Base-by-base conservation (phyloP, 2,329 filamentous ascomycete genomes). In the Aspergillus puulaauensis region DNA sequence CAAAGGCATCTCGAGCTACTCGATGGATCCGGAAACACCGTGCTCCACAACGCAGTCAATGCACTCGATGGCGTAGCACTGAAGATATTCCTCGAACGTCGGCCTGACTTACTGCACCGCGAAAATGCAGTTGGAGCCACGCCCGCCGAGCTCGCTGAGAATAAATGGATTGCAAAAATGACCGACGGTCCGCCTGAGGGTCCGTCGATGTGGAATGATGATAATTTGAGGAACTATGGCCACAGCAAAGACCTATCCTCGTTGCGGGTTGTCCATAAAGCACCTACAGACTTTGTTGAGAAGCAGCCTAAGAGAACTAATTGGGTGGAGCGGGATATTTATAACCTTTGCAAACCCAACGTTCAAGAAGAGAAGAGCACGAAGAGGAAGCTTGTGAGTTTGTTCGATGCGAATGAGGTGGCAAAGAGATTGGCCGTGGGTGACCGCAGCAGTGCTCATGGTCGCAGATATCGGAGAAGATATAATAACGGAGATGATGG, bases 111-210 rank as follows among this genome's bases (percentile, higher is more conserved):
- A 2, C 75, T 91, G 0, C 81, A 84, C 64, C 83, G 86, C 21
- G 91, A 95, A 70, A 93, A 93, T 64, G 85, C 89, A 0, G 89
- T 89, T 0, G 91, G 91, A 2, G 82, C 84, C 15, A 95, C 90
- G 0, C 88, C 90, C 0, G 79, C 82, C 27, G 90, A 95, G 17
- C 60, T 74, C 33, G 69, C 68, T 2, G 65, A 65, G 6, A 65
- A 68, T 35, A 56, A 56, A 7, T 74, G 72, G 72, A 50, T 69
- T 6, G 56, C 64, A 1, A 49, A 67, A 4, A 63, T 52, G 2
- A 71, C 69, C 7, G 49, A 40, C 0, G 33, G 56, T 1, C 62
- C 64, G 14, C 64, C 67, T 14, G 4, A 14, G 19, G 17, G 15
- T 14, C 21, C 53, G 15, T 50, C 2, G 19, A 19, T 9, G 27